Evolutionary conservation across 1,284 basidiomycete species (phyloP).

Genomic region (Phylloboletellus chloephorus): DNA sequence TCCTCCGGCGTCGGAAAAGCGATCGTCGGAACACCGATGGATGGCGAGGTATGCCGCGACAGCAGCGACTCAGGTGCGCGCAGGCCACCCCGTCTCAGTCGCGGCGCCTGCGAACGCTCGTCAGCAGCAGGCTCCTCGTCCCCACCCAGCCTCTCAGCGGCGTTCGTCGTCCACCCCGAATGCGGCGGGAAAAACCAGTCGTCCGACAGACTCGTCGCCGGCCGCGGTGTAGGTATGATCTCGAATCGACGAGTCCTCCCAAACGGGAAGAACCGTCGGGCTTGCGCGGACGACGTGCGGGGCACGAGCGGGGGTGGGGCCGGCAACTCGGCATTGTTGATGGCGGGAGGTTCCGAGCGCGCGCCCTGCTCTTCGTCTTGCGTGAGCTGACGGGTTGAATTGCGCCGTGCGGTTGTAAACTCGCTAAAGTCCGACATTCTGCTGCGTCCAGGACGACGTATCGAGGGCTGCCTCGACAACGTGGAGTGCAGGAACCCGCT

Average conservation of each 20-base stretch:
- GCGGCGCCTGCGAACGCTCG: conserved; percentile 35
- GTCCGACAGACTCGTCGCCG: conserved; percentile 25
- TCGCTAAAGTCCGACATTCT: conserved; percentile 62
- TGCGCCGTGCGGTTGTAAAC: conserved; percentile 57
- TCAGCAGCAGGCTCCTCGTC: conserved; percentile 22
- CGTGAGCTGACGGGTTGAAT: conserved; percentile 22
- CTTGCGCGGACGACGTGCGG: conserved; percentile 22
- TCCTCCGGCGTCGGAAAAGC: conserved; percentile 22
- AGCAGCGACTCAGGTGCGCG: conserved; percentile 54
- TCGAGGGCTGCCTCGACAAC: conserved; percentile 35
- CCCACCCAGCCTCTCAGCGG: conserved; percentile 18
- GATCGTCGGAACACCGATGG: conserved; percentile 21
- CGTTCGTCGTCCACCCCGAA: conserved; percentile 18
- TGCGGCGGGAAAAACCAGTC: conserved; percentile 32
- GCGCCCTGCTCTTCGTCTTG: conserved; percentile 22
- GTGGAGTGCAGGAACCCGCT: conserved; percentile 27
- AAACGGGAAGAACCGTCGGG: conserved; percentile 31
- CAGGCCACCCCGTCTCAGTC: conserved; percentile 55
- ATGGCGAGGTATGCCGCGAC: conserved; percentile 40
- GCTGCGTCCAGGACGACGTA: conserved; percentile 47
- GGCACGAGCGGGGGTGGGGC: conserved; percentile 12
- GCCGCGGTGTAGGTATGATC: conserved; percentile 28
- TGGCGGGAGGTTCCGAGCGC: conserved; percentile 11
- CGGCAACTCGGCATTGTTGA: conserved; percentile 6
- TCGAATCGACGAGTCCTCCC: conserved; percentile 29